Conservation (phyloP, 2,329 filamentous ascomycete species). For the Aspergillus phoenicis region DNA sequence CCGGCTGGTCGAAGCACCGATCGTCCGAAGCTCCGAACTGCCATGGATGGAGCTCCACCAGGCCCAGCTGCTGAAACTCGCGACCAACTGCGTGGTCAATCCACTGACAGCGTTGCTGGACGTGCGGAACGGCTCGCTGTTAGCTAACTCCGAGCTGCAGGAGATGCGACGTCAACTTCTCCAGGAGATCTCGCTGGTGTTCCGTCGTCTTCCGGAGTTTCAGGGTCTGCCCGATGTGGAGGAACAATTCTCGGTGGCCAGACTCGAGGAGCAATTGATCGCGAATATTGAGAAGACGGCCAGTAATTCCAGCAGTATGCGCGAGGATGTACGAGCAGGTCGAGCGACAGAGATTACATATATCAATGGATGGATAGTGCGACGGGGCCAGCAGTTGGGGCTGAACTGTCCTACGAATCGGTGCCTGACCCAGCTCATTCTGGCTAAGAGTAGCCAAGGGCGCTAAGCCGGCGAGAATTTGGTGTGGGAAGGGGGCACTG, state of each 20-base stretch:
- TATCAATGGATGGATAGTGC: conserved; percentile 12
- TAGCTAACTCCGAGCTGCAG: not conserved
- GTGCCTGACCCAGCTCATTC: conserved; percentile 1
- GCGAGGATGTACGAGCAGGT: conserved; percentile 9
- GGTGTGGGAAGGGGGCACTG: not conserved
- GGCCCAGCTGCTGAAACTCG: conserved; percentile 8
- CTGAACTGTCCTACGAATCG: conserved; percentile 3
- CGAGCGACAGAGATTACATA: conserved; percentile 8
- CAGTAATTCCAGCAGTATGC: conserved; percentile 12
- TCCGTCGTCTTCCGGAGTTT: not conserved
- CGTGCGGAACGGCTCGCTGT: conserved; percentile 1
- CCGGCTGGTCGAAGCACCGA: not conserved
- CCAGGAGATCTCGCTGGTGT: conserved; percentile 5
- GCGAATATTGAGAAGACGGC: conserved; percentile 5
- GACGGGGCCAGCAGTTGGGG: conserved; percentile 1
- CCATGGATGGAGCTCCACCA: conserved; percentile 2
- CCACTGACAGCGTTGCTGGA: conserved; percentile 9
- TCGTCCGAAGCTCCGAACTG: not conserved
- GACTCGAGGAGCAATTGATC: not conserved
- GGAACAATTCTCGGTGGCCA: not conserved
- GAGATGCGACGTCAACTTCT: conserved; percentile 4
- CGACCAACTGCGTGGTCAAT: conserved; percentile 9
- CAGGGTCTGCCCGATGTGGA: not conserved
- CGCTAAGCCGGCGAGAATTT: not conserved
- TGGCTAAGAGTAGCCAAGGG: not conserved